A percentile compares a stretch with the other conserved stretches of the same genome.
Evolutionary conservation across 164 flowering plant species (phyloP).

Genomic region (Vitis rotundifolia): DNA sequence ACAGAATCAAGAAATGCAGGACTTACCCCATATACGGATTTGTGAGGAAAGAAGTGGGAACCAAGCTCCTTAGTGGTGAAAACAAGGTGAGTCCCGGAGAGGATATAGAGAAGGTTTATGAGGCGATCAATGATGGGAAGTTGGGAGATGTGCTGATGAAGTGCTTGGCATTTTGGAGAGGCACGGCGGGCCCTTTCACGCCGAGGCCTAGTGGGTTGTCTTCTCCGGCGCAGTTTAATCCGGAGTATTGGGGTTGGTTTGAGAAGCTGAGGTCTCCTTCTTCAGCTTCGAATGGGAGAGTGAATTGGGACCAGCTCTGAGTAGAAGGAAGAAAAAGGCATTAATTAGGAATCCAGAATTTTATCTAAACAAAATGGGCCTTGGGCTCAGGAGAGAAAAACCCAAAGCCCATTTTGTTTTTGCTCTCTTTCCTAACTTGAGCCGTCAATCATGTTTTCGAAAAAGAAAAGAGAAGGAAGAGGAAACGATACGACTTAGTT

Average conservation of each 20-base stretch:
- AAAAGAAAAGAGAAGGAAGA: too few relatives aligned
- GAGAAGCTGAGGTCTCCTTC: neutral
- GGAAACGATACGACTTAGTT: too few relatives aligned
- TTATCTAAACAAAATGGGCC: too few relatives aligned
- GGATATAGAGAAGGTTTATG: constrained; percentile 49
- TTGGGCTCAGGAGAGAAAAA: too few relatives aligned
- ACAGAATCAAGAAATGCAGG: constrained; percentile 47
- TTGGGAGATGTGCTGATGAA: constrained; percentile 36
- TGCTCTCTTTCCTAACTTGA: too few relatives aligned
- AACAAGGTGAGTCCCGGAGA: constrained; percentile 53
- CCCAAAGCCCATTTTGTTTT: too few relatives aligned
- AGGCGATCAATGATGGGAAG: constrained; percentile 43
- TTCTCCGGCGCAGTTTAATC: neutral
- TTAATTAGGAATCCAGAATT: too few relatives aligned
- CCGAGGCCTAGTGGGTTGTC: neutral
- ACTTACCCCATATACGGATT: constrained; percentile 45
- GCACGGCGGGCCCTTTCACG: constrained; percentile 12
- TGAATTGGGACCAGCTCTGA: neutral
- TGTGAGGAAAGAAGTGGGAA: constrained; percentile 44
- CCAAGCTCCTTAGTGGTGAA: constrained; percentile 41
- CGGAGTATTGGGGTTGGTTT: neutral
- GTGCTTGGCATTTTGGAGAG: constrained; percentile 37
- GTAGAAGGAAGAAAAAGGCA: too few relatives aligned
- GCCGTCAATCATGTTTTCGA: too few relatives aligned
- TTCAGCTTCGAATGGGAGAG: neutral